Evolutionary conservation across 2,329 filamentous ascomycete genomes (phyloP).

Genomic region (Diaporthe aspalathi): DNA sequence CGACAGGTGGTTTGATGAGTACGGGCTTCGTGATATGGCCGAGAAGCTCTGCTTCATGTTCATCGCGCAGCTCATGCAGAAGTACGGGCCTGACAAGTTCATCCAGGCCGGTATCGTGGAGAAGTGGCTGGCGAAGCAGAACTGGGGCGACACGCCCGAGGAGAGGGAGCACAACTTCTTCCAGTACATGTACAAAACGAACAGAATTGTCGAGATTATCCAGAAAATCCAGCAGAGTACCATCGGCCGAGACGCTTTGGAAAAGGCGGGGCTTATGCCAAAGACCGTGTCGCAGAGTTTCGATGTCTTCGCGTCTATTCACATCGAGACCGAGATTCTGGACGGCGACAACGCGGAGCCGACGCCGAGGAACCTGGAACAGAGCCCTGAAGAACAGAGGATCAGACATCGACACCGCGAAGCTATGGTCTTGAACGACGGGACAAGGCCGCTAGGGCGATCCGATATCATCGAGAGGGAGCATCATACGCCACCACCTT

Average conservation of each 20-base stretch:
- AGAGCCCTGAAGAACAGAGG: slow-evolving; percentile 75
- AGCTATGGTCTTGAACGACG: slow-evolving; percentile 91
- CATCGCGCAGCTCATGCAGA: slow-evolving; percentile 67
- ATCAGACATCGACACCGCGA: slow-evolving; percentile 82
- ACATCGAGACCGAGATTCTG: slow-evolving; percentile 39
- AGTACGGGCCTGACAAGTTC: slow-evolving; percentile 67
- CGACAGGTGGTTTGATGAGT: slow-evolving; percentile 71
- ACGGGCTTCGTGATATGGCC: slow-evolving; percentile 69
- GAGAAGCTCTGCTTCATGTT: slow-evolving; percentile 72
- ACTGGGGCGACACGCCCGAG: slow-evolving; percentile 70
- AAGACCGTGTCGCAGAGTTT: slow-evolving; percentile 45
- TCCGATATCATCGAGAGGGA: slow-evolving; percentile 82
- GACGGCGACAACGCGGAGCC: slow-evolving; percentile 44
- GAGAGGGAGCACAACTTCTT: slow-evolving; percentile 66
- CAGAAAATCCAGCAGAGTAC: slow-evolving; percentile 59
- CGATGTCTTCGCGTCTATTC: slow-evolving; percentile 38
- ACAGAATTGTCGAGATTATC: slow-evolving; percentile 65
- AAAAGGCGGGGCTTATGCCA: slow-evolving; percentile 60
- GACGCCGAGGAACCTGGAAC: slow-evolving; percentile 58
- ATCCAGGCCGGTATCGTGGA: slow-evolving; percentile 74
- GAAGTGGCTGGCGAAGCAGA: slow-evolving; percentile 79
- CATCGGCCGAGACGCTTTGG: slow-evolving; percentile 64
- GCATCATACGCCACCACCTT: slow-evolving; percentile 52
- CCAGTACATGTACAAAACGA: slow-evolving; percentile 63
- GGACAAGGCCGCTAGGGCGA: slow-evolving; percentile 77